phyloP scores from a whole-genome alignment of 495 filamentous ascomycete genomes.

The Daldinia concentrica region DNA sequence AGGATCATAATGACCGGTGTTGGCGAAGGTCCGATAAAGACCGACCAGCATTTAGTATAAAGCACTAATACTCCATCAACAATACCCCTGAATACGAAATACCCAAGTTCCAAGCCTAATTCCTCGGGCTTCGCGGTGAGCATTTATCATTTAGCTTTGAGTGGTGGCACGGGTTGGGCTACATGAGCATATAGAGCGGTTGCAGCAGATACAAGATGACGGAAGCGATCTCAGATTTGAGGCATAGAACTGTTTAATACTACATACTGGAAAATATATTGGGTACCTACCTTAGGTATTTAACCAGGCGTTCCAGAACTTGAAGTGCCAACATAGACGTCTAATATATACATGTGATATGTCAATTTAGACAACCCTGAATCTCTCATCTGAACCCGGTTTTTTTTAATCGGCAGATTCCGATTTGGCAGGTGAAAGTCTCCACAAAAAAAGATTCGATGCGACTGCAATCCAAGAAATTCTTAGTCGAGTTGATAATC shows the following conservation, averaged over 20 bases:
- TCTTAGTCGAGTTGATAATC: conserved; percentile 1
- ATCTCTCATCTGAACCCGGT: conserved; percentile 4
- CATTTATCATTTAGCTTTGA: neutral
- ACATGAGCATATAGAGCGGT: conserved; percentile 6
- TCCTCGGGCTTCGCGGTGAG: neutral
- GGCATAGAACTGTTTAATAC: conserved; percentile 12
- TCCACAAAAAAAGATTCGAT: conserved; percentile 33
- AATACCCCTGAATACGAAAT: neutral
- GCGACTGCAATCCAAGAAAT: conserved; percentile 16
- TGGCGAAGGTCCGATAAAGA: conserved; percentile 85
- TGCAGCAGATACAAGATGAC: conserved; percentile 3
- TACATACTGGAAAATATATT: neutral
- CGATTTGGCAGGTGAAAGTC: conserved; percentile 15
- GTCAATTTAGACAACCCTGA: neutral
- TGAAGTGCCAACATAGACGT: neutral
- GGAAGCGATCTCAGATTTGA: conserved; percentile 3
- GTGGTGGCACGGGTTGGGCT: neutral
- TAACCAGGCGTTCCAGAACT: too few relatives aligned
- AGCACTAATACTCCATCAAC: neutral
- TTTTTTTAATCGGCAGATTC: conserved; percentile 22
- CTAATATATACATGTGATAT: neutral
- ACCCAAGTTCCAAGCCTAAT: neutral
- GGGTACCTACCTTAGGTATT: too few relatives aligned
- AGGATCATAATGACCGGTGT: conserved; percentile 91
- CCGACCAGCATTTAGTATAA: conserved; percentile 72